Evolutionary conservation across 495 filamentous ascomycete genomes (phyloP), one percentile per base, ranked within the genome.

Genomic region (Aspergillus nanangensis): DNA sequence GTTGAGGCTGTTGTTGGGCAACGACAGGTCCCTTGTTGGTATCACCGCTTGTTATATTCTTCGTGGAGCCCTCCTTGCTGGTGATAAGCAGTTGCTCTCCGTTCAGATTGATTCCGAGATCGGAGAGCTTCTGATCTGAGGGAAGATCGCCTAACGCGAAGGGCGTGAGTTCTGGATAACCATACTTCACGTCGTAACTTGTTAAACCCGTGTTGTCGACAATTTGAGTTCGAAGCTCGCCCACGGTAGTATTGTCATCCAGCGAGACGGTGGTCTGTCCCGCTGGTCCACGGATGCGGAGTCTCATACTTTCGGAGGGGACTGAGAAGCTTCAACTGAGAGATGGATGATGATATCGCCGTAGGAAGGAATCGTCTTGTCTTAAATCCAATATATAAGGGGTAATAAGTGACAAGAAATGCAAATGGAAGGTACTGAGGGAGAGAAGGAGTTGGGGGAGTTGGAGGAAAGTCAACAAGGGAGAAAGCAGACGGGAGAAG

Each of bases 21-120:
- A n/a, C 37, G 13, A 21, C n/a, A 24, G 60, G 43, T 49, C 49
- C 24, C 44, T 54, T 34, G 22, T 53, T 24, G 50, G 50, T 36
- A 22, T 47, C 2, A 51, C 51, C 44, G 50, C 51, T n/a, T 49
- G 45, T 48, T 47, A 44, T 51, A 38, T 27, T 31, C 42, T 13
- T 47, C 5, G 45, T 41, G 31, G 44, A 39, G 23, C 57, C 58
- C 36, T 79, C 66, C 54, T 61, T 69, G 47, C 72, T 53, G 56
- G 71, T 70, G 37, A 94, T 74, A n/a, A 89, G 86, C 4, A 96
- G 69, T 45, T 84, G 87, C 55, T 95, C 90, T 8, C 90, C 87
- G 47, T 93, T 77, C 8, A 97, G 74, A 23, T 85, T 83, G 25
- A 94, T 55, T 8, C 74, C 79, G 3, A 79, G 66, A 9, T 83